Percentiles rank a stretch among this genome's conserved stretches.
Evolutionary conservation across 768 basidiomycete species (phyloP).

Genomic region (Zangia roseola): DNA sequence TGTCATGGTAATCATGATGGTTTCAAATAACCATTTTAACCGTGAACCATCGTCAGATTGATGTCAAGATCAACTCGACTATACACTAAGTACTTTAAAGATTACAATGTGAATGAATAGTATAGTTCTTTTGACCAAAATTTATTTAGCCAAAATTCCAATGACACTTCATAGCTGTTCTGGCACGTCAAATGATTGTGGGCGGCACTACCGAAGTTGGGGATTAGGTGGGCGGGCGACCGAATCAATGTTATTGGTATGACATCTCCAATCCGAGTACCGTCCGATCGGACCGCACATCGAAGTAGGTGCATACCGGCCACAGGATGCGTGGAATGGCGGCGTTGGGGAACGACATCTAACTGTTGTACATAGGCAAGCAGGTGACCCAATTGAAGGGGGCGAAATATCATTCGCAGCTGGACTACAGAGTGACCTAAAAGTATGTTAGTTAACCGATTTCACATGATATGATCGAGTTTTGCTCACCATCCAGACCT

Average conservation of each 20-base stretch:
- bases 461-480: no score
- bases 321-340: no score
- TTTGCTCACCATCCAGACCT: neutral
- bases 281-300: conserved; percentile 9
- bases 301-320: conserved; percentile 12
- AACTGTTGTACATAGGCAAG: conserved; percentile 10
- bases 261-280: conserved; percentile 21
- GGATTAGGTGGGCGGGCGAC: conserved; percentile 24
- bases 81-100: no score
- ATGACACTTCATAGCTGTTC: conserved; percentile 21
- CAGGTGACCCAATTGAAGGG: no score
- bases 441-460: no score
- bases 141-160: conserved; percentile 31
- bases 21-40: no score
- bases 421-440: no score
- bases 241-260: conserved; percentile 23
- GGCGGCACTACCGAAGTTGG: conserved; percentile 26
- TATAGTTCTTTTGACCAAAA: conserved; percentile 33
- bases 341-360: conserved; percentile 20
- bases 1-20: no score
- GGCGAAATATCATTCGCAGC: no score
- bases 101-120: neutral
- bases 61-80: no score
- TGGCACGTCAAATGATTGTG: conserved; percentile 18
- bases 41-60: no score